Base-by-base conservation (phyloP, 805 yeast genomes). In the Candida takata region DNA sequence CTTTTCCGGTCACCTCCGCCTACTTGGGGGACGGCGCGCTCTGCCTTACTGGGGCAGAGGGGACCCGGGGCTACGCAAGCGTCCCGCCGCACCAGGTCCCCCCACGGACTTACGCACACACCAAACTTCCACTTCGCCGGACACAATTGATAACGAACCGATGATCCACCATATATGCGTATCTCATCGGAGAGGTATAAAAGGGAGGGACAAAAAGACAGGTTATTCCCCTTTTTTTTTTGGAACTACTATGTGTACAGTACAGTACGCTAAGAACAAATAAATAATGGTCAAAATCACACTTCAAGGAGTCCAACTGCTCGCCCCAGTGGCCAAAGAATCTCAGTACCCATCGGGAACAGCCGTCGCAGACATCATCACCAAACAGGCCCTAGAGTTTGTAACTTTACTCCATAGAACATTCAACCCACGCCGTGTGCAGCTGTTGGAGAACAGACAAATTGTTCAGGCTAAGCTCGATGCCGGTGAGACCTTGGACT, bases 331-430 rank as follows among this genome's bases (percentile, higher is more conserved):
- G 30, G 54, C 55, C 15, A 21, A 45, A 16, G 33, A 41, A 10
- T 51, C 68, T 5, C 42, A 44, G 14, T 60, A 52, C 44, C 64
- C 64, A 24, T 61, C 68, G 11, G 56, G 47, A n/a, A 66, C 72
- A 2, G 55, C 69, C 0, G 58, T 55, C 10, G 54, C 58, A 10
- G 61, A 58, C 39, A 58, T 67, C 29, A 40, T 67, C 29, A 62
- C 69, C 23, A 59, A 54, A 34, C 61, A 57, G 6, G 66, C 88
- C 6, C 61, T 83, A 40, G 77, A 74, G 38, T 77, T 83, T 44
- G 72, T 83, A 37, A 84, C 80, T 18, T 60, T 83, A 24, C 65
- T 83, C 44, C 92, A 83, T 61, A 72, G 85, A 57, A 69, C 80
- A 27, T 83, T 83, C 69, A 77, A 81, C 53, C 59, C 51, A 12